Evolutionary conservation across 306 rosid genomes (phyloP), one percentile per base, ranked within the genome.

Genomic region (Vigna angularis): DNA sequence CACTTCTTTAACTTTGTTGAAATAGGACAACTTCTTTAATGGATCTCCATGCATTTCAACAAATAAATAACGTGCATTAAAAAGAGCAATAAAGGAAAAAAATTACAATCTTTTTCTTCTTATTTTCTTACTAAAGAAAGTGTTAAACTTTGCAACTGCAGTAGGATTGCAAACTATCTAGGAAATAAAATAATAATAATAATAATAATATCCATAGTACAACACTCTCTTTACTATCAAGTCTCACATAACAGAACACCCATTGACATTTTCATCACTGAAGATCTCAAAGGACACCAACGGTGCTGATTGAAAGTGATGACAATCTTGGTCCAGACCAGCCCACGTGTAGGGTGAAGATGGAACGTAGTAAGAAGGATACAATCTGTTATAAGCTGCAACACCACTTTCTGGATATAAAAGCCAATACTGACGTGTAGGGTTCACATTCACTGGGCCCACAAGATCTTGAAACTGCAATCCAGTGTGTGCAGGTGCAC

Each of bases 211-310:
- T 66, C 26, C 64, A 49, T 17, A 69, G 16, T 74, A 36, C 73
- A 36, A 50, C 66, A 75, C 47, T 17, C 15, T 70, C 79, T 16
- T 32, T 56, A 7, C 57, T 62, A 44, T 36, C 66, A 58, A 69
- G 16, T 42, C 78, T 91, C 87, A 94, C 97, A 94, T 90, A 65
- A 94, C 73, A 64, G 70, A 86, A 74, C 96, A 92, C 0, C 91
- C 98, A 80, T 89, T 85, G 4, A 87, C 88, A 81, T 94, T 92
- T 58, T 94, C 98, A 79, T 94, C 98, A 55, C 97, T 94, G 78
- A 92, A 94, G 57, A 89, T 84, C 85, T 89, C 91, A 62, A 88
- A 79, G 34, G 79, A 67, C 64, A 83, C 84, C 73, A 77, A 72
- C 22, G 86, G 84, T 57, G 68, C 12, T 9, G 86, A 77, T 63